A percentile compares a stretch with the other conserved stretches of the same genome.
Evolutionary conservation across 2,329 filamentous ascomycete species (phyloP).

Genomic region (Mycocentrospora acerina): DNA sequence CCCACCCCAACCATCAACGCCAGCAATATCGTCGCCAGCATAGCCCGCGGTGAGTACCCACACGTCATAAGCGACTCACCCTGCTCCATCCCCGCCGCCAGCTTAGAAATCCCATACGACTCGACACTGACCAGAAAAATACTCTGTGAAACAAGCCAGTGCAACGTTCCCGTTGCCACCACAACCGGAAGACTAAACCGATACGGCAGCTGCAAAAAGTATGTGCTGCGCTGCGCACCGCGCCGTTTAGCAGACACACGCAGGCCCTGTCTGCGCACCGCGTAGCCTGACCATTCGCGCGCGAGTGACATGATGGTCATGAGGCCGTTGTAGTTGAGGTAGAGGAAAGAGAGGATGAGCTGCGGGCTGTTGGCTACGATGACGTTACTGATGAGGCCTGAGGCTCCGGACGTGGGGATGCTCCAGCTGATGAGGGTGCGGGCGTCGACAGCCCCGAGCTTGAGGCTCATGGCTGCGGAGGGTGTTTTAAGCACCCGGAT

Average conservation of each 20-base stretch:
- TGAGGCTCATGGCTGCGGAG: not conserved
- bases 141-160: constrained; percentile 49
- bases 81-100: not conserved
- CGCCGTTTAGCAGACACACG: constrained; percentile 37
- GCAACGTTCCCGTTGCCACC: constrained; percentile 33
- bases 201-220: constrained; percentile 47
- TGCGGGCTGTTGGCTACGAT: constrained; percentile 52
- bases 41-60: constrained; percentile 18
- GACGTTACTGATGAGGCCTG: constrained; percentile 9
- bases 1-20: constrained; percentile 52
- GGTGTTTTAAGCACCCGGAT: too few species aligned
- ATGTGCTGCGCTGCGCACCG: constrained; percentile 37
- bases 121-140: constrained; percentile 44
- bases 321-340: constrained; percentile 49
- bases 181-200: constrained; percentile 43
- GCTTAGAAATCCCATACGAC: constrained; percentile 3
- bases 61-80: constrained; percentile 3
- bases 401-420: not conserved
- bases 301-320: constrained; percentile 50
- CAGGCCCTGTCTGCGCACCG: constrained; percentile 29
- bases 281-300: constrained; percentile 50
- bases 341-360: constrained; percentile 48
- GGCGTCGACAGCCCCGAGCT: constrained; percentile 2
- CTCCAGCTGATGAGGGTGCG: constrained; percentile 4
- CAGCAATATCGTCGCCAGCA: constrained; percentile 11